phyloP scores from a whole-genome alignment of 345 rosid genomes.

The Microcos paniculata region DNA sequence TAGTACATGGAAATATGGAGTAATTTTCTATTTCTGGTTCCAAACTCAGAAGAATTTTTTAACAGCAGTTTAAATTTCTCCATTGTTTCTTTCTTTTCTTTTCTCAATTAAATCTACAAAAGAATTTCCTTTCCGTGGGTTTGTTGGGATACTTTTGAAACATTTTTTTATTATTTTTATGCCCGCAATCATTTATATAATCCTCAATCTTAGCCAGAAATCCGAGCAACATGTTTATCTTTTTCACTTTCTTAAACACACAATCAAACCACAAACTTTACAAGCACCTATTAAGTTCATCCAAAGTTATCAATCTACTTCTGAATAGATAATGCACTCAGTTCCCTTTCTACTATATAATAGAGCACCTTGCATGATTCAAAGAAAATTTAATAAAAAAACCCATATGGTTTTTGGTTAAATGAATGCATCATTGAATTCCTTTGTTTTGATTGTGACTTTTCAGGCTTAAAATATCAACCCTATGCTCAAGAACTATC shows the following conservation, averaged over 20 bases:
- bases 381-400: background rate
- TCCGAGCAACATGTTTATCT: background rate
- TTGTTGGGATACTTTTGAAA: background rate
- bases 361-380: conserved; percentile 7
- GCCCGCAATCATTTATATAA: background rate
- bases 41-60: no score
- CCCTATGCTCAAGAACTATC: background rate
- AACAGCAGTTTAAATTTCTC: no score
- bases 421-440: background rate
- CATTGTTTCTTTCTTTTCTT: no score
- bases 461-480: background rate
- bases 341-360: background rate
- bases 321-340: background rate
- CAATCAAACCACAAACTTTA: background rate
- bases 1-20: no score
- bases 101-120: no score
- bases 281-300: background rate
- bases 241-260: background rate
- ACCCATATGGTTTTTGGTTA: background rate
- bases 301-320: background rate
- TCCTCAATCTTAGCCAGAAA: conserved; percentile 12
- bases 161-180: background rate
- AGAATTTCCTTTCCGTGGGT: no score
- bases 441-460: background rate
- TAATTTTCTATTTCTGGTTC: no score